A percentile compares a stretch with the other conserved stretches of the same genome.
Evolutionary conservation across 2,329 filamentous ascomycete genomes (phyloP).

Genomic region (Stachybotrys elegans): DNA sequence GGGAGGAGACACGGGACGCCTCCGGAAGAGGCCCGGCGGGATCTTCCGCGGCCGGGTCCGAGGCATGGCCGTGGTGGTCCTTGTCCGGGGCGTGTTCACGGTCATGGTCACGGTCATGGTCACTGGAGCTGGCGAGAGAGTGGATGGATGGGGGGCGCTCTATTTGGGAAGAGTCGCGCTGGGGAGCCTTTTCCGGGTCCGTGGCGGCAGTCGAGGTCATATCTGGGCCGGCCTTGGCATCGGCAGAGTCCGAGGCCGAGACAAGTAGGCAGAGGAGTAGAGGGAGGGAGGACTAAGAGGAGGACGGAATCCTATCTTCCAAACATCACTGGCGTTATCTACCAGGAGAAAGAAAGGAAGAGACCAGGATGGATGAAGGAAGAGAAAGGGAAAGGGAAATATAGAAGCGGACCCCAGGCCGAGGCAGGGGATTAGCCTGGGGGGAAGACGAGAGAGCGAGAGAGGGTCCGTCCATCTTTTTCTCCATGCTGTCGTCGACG

Average conservation of each 20-base stretch:
- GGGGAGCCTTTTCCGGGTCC: neutral
- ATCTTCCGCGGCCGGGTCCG: neutral
- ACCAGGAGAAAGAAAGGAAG: too few relatives aligned
- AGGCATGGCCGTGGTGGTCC: neutral
- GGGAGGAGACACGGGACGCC: conserved; percentile 31
- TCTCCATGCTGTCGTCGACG: too few relatives aligned
- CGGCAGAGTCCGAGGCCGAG: neutral
- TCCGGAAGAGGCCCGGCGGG: conserved; percentile 2
- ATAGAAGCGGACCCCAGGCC: neutral
- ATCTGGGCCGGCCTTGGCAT: neutral
- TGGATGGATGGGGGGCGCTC: neutral
- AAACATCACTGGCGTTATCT: too few relatives aligned
- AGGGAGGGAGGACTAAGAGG: neutral
- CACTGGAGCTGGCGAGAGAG: too few relatives aligned
- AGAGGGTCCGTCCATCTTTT: too few relatives aligned
- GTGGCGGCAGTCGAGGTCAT: neutral
- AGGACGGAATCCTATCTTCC: too few relatives aligned
- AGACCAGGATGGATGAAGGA: neutral
- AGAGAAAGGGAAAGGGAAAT: neutral
- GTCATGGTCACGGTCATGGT: neutral
- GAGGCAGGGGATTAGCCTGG: neutral
- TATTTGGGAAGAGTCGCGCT: neutral
- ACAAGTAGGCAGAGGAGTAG: neutral
- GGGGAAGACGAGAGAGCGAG: too few relatives aligned
- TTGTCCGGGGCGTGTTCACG: neutral